A percentile compares a stretch with the other conserved stretches of the same genome.
Conservation (phyloP, 2,329 filamentous ascomycete genomes). For the Aspergillus uvarum region DNA sequence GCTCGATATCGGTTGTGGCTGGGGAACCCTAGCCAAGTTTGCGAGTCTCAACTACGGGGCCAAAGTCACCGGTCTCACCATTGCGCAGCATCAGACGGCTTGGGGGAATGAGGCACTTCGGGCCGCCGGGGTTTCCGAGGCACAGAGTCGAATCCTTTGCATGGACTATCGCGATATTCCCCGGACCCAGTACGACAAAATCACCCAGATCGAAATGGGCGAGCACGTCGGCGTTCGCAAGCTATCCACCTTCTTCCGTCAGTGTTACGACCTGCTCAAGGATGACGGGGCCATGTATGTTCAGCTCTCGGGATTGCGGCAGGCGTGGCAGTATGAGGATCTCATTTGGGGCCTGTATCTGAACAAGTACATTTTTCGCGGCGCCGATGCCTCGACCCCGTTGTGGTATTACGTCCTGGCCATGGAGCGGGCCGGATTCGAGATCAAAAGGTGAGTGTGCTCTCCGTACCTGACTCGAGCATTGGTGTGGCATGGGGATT, state of each 20-base stretch:
- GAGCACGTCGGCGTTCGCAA: slow-evolving; percentile 89
- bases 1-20: slow-evolving; percentile 88
- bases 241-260: slow-evolving; percentile 70
- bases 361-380: slow-evolving; percentile 95
- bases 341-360: slow-evolving; percentile 90
- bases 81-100: slow-evolving; percentile 83
- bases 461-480: not conserved
- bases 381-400: slow-evolving; percentile 84
- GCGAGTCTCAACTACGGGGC: slow-evolving; percentile 82
- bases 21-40: slow-evolving; percentile 85
- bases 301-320: slow-evolving; percentile 81
- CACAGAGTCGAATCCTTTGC: slow-evolving; percentile 82
- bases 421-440: slow-evolving; percentile 75
- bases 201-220: slow-evolving; percentile 89
- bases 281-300: slow-evolving; percentile 88
- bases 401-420: slow-evolving; percentile 74
- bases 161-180: slow-evolving; percentile 92
- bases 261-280: slow-evolving; percentile 84
- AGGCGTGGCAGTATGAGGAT: slow-evolving; percentile 90
- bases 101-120: slow-evolving; percentile 84
- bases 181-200: slow-evolving; percentile 77
- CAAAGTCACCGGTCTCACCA: slow-evolving; percentile 67
- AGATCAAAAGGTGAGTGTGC: slow-evolving; percentile 63
- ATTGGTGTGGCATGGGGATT: not conserved
- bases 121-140: slow-evolving; percentile 71